phyloP scores from a whole-genome alignment of 169 alveolate species.

The Toxoplasma gondii region DNA sequence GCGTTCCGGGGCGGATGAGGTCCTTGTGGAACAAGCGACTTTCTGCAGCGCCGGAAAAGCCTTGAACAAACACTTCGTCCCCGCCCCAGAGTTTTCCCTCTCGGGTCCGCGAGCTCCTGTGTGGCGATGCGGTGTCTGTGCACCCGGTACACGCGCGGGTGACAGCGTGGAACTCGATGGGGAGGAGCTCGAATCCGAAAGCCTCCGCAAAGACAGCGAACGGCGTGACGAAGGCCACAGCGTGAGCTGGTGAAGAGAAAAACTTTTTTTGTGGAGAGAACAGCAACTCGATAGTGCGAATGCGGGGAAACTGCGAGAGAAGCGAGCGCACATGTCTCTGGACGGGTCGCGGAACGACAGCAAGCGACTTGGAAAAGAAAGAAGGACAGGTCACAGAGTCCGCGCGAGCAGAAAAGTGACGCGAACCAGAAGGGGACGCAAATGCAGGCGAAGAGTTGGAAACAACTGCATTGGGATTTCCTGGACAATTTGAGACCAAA shows the following conservation, averaged over 20 bases:
- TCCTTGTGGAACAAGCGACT: too few species aligned
- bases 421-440: too few species aligned
- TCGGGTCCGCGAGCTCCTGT: too few species aligned
- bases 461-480: too few species aligned
- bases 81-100: too few species aligned
- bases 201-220: conserved; percentile 23
- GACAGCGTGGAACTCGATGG: not conserved
- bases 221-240: not conserved
- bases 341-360: not conserved
- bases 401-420: too few species aligned
- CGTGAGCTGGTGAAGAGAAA: not conserved
- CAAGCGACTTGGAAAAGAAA: not conserved
- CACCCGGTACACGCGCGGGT: not conserved
- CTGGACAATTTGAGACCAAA: too few species aligned
- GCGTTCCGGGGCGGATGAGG: too few species aligned
- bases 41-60: too few species aligned
- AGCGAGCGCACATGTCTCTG: not conserved
- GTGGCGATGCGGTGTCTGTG: not conserved
- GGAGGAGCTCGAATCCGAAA: not conserved
- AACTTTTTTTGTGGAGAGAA: not conserved
- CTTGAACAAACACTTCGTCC: too few species aligned
- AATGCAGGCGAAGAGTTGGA: too few species aligned
- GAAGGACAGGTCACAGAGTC: not conserved
- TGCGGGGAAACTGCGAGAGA: not conserved
- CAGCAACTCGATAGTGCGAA: not conserved